Base-by-base conservation (phyloP, 306 rosid genomes). In the Cicer judaicum region DNA sequence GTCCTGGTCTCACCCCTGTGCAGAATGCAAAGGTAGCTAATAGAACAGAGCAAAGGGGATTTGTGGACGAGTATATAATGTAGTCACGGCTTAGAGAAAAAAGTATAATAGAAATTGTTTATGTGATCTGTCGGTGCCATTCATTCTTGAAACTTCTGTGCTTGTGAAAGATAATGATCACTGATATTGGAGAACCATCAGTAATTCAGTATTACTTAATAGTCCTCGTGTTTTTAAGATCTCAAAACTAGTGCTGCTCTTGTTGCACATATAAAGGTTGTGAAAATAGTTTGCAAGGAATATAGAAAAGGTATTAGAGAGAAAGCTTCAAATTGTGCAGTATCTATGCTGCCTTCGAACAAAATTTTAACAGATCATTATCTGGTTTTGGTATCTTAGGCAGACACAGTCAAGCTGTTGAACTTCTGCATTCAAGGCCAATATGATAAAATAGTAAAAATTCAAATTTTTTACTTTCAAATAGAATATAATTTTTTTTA, bases 1-100 rank as follows among this genome's bases (percentile, higher is more conserved):
- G 69, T 64, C 67, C 82, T 70, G 80, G 80, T 56, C 73, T 85
- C 68, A 38, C 81, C 65, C 67, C 40, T 40, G 44, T 60, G 76
- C 65, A 63, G 80, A 79, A 29, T 69, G 81, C 68, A 77, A 75
- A 66, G 75, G 84, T 48, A 66, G 53, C 64, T 71, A 29, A 29
- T 29, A 64, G 59, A 47, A 52, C 18, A 57, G 41, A 72, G 76
- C 62, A 65, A 68, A 21, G 62, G 84, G 71, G 74, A 72, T 69
- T 54, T 36, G 56, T 34, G 71, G 78, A 52, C 64, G 61, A 66
- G 76, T 78, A 59, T 64, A 74, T 79, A 67, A 57, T 52, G 63
- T 74, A 73, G 76, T 46, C 54, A 41, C 21, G 74, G 54, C 53
- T 56, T 73, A 48, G 82, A 55, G 41, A 34, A 54, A 43, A 75